phyloP scores from a whole-genome alignment of 306 rosid species.

The Lagenaria siceraria region DNA sequence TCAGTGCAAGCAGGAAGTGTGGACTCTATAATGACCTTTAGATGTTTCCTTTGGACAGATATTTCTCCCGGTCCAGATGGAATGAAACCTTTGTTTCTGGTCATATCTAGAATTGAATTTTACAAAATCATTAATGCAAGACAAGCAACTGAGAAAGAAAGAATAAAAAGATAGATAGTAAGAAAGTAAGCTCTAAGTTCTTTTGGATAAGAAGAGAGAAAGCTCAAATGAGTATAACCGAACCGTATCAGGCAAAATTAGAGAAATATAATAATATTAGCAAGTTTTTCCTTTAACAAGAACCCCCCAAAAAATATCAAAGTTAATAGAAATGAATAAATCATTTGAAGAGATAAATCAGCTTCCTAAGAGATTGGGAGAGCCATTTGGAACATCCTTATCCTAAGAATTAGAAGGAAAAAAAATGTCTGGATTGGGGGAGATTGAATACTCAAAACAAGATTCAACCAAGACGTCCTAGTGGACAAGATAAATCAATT shows the following conservation, averaged over 20 bases:
- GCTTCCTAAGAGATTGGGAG: neutral
- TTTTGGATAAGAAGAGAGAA: neutral
- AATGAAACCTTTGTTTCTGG: constrained; percentile 87
- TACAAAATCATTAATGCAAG: constrained; percentile 12
- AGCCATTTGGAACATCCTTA: neutral
- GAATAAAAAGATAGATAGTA: constrained; percentile 2
- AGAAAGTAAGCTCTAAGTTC: neutral
- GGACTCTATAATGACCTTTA: constrained; percentile 73
- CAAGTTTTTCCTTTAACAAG: neutral
- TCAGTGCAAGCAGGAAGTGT: constrained; percentile 95
- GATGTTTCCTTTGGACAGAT: constrained; percentile 68
- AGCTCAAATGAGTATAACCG: neutral
- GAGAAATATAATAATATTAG: neutral
- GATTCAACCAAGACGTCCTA: neutral
- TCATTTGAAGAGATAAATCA: neutral
- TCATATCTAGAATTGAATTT: constrained; percentile 56
- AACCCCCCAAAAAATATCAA: neutral
- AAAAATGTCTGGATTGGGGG: neutral
- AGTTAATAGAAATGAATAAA: neutral
- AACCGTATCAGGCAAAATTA: neutral
- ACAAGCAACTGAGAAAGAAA: neutral
- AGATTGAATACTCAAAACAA: neutral
- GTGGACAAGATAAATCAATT: neutral
- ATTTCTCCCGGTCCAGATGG: constrained; percentile 84
- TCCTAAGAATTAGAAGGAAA: neutral